phyloP scores from a whole-genome alignment of 1,284 basidiomycete species.

The Ganoderma sinense region DNA sequence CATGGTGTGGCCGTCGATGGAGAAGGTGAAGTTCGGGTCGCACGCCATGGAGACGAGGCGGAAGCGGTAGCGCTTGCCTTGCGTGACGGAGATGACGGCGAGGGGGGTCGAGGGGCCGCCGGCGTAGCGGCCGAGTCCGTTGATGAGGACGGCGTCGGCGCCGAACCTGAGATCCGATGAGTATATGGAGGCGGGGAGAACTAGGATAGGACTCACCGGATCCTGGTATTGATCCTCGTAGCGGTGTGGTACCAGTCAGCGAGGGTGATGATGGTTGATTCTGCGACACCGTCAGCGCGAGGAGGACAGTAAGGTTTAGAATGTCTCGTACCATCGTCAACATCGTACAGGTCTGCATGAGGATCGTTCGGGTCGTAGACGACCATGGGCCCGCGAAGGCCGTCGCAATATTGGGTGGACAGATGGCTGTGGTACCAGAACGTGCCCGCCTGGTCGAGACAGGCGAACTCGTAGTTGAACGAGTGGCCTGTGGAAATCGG shows the following conservation, averaged over 20 bases:
- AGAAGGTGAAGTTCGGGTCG: slow-evolving; percentile 41
- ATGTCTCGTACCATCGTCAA: slow-evolving; percentile 41
- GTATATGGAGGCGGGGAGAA: not conserved
- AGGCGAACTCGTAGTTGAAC: slow-evolving; percentile 52
- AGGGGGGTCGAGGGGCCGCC: slow-evolving; percentile 26
- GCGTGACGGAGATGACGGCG: slow-evolving; percentile 40
- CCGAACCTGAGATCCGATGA: slow-evolving; percentile 1
- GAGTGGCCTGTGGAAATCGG: slow-evolving; percentile 53
- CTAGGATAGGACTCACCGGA: slow-evolving; percentile 22
- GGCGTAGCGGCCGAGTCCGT: slow-evolving; percentile 49
- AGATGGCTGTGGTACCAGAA: slow-evolving; percentile 38
- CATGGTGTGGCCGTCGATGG: slow-evolving; percentile 44
- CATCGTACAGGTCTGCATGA: slow-evolving; percentile 46
- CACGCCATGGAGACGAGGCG: slow-evolving; percentile 58
- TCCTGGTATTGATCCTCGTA: slow-evolving; percentile 19
- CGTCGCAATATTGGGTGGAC: slow-evolving; percentile 43
- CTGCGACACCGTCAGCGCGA: slow-evolving; percentile 3
- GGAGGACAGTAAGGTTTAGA: not conserved
- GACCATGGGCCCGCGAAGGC: slow-evolving; percentile 44
- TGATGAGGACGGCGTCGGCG: slow-evolving; percentile 53
- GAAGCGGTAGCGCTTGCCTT: slow-evolving; percentile 45
- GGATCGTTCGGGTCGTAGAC: slow-evolving; percentile 53
- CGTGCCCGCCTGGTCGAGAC: slow-evolving; percentile 45
- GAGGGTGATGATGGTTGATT: slow-evolving; percentile 36
- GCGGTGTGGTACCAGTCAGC: slow-evolving; percentile 36